Evolutionary conservation across 805 yeast species (phyloP).

Genomic region (Candida taoyuanica): DNA sequence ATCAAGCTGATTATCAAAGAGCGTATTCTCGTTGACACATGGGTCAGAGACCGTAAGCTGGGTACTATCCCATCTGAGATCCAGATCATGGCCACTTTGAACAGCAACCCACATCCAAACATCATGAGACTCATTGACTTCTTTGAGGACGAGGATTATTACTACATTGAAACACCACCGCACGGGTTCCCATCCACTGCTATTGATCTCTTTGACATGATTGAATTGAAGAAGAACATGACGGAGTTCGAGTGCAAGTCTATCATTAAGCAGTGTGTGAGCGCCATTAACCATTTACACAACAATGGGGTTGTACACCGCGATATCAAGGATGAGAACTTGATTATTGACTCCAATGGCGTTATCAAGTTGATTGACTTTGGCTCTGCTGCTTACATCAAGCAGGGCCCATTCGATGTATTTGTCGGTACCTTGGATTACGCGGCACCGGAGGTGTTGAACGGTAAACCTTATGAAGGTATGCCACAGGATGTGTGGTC

Average conservation of each 20-base stretch:
- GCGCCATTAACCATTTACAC: slow-evolving; percentile 80
- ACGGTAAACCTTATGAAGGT: slow-evolving; percentile 87
- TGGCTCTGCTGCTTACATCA: slow-evolving; percentile 89
- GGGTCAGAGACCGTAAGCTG: slow-evolving; percentile 88
- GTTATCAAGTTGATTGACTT: slow-evolving; percentile 85
- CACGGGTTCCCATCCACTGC: slow-evolving; percentile 84
- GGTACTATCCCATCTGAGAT: slow-evolving; percentile 98
- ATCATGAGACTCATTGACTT: slow-evolving; percentile 83
- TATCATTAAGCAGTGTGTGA: slow-evolving; percentile 73
- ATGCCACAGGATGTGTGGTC: slow-evolving; percentile 98
- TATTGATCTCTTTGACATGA: slow-evolving; percentile 86
- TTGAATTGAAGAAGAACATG: slow-evolving; percentile 82
- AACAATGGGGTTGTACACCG: slow-evolving; percentile 85
- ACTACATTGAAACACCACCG: slow-evolving; percentile 86
- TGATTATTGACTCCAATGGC: slow-evolving; percentile 80
- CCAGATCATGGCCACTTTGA: slow-evolving; percentile 82
- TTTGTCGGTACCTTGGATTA: slow-evolving; percentile 97
- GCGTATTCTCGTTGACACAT: slow-evolving; percentile 89
- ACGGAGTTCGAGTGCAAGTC: slow-evolving; percentile 71
- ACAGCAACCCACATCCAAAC: slow-evolving; percentile 77
- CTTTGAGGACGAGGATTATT: slow-evolving; percentile 86
- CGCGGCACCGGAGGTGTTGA: slow-evolving; percentile 94
- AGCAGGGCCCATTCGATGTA: slow-evolving; percentile 93
- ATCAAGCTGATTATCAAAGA: slow-evolving; percentile 89
- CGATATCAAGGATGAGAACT: slow-evolving; percentile 92